These are phyloP conservation scores for Trichoderma koningiopsis DNA, from an alignment of 2,329 filamentous ascomycete genomes.

Conservation along the genomic window DNA sequence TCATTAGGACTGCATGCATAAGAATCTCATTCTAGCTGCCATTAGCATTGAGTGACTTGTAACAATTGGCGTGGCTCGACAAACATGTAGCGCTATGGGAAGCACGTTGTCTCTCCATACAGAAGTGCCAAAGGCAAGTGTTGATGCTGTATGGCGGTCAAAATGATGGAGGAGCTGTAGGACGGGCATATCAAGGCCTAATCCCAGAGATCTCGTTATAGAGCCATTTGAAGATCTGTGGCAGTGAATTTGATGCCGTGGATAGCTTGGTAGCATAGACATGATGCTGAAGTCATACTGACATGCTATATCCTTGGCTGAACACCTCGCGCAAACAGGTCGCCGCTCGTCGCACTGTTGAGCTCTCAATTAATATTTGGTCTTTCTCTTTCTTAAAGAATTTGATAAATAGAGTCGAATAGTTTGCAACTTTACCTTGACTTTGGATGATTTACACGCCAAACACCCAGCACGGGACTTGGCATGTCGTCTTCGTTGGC, in stretches of 20 bases:
- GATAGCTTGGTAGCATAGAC: slow-evolving; percentile 7
- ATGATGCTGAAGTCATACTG: slow-evolving; percentile 21
- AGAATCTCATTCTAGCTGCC: slow-evolving; percentile 3
- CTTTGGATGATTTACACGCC: slow-evolving; percentile 19
- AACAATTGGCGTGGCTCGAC: neutral
- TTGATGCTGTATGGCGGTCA: slow-evolving; percentile 10
- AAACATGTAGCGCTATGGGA: slow-evolving; percentile 11
- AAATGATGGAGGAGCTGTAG: slow-evolving; percentile 24
- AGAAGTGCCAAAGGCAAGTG: slow-evolving; percentile 6
- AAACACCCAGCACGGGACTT: slow-evolving; percentile 23
- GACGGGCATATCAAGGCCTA: slow-evolving; percentile 7
- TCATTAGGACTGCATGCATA: slow-evolving; percentile 23
- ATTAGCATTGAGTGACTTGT: neutral
- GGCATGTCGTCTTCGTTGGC: slow-evolving; percentile 17
- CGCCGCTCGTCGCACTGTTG: slow-evolving; percentile 15
- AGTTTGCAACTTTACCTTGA: neutral
- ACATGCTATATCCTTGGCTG: slow-evolving; percentile 1
- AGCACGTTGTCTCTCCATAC: slow-evolving; percentile 20
- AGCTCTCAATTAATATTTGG: neutral
- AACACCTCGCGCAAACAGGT: slow-evolving; percentile 16
- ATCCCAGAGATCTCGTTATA: neutral
- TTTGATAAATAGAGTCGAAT: neutral
- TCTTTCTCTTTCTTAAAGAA: neutral
- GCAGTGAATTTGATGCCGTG: neutral
- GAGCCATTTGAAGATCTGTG: neutral